Evolutionary conservation across 371 early-diverging fungal genomes (phyloP), one percentile per base, ranked within the genome.

Genomic region (Umbelopsis sp.): DNA sequence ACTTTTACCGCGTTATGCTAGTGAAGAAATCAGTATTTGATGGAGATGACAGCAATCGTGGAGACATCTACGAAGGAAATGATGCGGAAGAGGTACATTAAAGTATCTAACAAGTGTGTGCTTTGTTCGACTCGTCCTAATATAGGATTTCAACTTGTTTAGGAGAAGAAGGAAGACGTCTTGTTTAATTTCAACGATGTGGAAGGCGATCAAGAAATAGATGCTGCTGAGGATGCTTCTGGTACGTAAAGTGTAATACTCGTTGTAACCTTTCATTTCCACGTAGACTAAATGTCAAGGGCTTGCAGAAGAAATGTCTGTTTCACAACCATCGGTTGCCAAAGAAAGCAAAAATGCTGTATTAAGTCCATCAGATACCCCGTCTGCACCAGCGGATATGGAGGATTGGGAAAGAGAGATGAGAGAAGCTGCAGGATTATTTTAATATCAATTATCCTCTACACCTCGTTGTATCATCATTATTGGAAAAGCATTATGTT

Each of bases 1-100:
- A 92, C 67, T 92, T 92, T 74, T 91, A 92, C 73, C 83, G 92
- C n/a, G 88, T 91, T 0, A 84, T 85, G 4, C 72, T 88, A 44
- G 71, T 86, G 37, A 89, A 89, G 62, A 89, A 89, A 63, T 72
- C 84, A 8, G 76, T 79, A 6, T 67, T 86, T 14, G 66, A 48
- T 25, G 48, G 57, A 16, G 57, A 57, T 5, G 57, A 57, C 18
- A 35, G 35, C 18, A 25, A 57, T 3, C 18, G 35, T 12, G 57
- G 35, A 4, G 35, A 57, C 18, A 35, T 57, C 1, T 57, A 35
- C 14, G 22, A 72, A 70, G 44, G 48, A 65, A 29, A 69, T 63
- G 14, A 69, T 63, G 20, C 41, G 8, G 20, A 45, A 63, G 63
- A 72, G 71, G 44, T 52, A 65, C 37, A 50, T 41, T 7, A 7